phyloP scores from a whole-genome alignment of 176 grass and related monocot species.

The Carex parvula region DNA sequence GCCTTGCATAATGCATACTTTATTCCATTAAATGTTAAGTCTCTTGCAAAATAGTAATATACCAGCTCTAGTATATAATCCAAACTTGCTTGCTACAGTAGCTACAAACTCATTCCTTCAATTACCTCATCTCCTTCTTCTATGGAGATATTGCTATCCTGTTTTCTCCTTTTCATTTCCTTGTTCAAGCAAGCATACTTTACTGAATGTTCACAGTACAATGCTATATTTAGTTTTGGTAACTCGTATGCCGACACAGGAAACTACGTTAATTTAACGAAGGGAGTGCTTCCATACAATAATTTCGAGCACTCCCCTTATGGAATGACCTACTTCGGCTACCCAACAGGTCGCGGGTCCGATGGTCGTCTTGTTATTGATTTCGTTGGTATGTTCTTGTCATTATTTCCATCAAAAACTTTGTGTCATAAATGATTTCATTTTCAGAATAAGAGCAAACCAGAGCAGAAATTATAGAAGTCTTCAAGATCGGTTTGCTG shows the following conservation, averaged over 20 bases:
- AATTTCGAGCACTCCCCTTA: conserved; percentile 50
- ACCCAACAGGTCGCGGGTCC: conserved; percentile 50
- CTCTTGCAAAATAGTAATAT: not conserved
- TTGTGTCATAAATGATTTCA: not conserved
- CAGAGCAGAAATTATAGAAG: not conserved
- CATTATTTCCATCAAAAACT: too few relatives aligned
- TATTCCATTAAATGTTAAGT: not conserved
- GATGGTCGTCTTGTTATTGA: conserved; percentile 68
- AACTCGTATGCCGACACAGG: conserved; percentile 64
- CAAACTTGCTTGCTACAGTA: not conserved
- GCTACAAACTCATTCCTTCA: not conserved
- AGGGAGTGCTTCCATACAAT: conserved; percentile 27
- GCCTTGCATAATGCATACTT: not conserved
- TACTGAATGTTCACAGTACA: conserved; percentile 16
- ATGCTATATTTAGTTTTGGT: conserved; percentile 51
- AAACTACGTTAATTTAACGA: conserved; percentile 42
- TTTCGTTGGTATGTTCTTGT: conserved; percentile 46
- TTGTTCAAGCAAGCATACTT: not conserved
- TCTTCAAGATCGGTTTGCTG: too few relatives aligned
- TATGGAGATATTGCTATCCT: not conserved
- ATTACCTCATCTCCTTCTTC: not conserved
- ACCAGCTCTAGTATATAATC: not conserved
- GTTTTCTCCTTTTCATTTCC: conserved; percentile 19
- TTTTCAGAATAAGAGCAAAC: not conserved
- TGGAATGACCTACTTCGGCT: conserved; percentile 49